Base-by-base conservation (phyloP, 208 protist species). In the Wallacemonas sp. region DNA sequence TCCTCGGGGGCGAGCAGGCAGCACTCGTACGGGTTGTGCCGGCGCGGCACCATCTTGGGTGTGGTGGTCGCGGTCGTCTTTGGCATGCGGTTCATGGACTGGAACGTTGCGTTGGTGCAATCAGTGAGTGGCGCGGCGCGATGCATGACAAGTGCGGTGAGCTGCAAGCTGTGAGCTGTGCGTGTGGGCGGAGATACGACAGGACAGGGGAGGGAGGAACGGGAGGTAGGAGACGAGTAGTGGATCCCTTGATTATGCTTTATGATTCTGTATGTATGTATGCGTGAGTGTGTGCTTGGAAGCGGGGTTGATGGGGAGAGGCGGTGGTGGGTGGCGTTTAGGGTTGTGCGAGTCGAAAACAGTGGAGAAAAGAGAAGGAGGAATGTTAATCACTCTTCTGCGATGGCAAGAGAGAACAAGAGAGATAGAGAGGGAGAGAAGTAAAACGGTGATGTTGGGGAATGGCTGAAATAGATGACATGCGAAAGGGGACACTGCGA, bases 1-100 rank as follows among this genome's bases (percentile, higher is more conserved):
- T 79, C 72, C 56, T 83, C 73, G 6, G 73, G 74, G 2, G 74
- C 74, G 1, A 88, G 67, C 60, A 88, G 71, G n/a, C 64, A 65
- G 39, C 43, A 68, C 47, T 65, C 57, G 68, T 92, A 92, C 11
- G 86, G 86, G 64, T 92, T 82, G 74, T 91, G 85, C 19, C 68
- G 73, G 58, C 43, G 36, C 44, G 21, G 46, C 3, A 12, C 9
- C 4, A 14, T 6, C 27, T 38, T 19, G 19, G 58, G 34, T 2
- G 48, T 46, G 33, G 38, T n/a, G n/a, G n/a, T n/a, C n/a, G n/a
- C n/a, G n/a, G n/a, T n/a, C n/a, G n/a, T n/a, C n/a, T n/a, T n/a
- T n/a, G n/a, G 41, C 54, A 48, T 19, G 38, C 67, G 69, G 63
- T 93, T 93, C 61, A 75, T 73, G 32, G 80, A 70, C 70, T 93